A percentile compares a stretch with the other conserved stretches of the same genome.
Conservation (phyloP, 2,329 filamentous ascomycete genomes). For the Uncinocarpus reesii region DNA sequence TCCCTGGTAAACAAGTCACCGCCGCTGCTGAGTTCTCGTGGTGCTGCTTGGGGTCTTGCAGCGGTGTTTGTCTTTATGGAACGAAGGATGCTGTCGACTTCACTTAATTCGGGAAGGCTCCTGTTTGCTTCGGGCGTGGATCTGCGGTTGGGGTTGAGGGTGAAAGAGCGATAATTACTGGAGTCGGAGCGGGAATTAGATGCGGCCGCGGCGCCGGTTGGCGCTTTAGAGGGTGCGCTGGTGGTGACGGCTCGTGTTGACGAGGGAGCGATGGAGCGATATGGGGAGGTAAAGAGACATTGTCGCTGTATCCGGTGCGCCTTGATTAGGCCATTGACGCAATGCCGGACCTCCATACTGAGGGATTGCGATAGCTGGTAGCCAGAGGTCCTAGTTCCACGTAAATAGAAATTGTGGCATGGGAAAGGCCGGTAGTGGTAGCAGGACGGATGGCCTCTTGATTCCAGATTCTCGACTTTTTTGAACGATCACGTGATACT, state of each 20-base stretch:
- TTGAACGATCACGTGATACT: neutral
- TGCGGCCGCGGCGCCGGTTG: neutral
- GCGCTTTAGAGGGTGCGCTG: constrained; percentile 1
- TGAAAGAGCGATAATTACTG: neutral
- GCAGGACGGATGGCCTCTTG: neutral
- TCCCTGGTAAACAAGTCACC: neutral
- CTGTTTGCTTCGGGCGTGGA: neutral
- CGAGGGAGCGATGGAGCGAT: neutral
- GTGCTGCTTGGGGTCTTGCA: neutral
- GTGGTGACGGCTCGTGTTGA: neutral
- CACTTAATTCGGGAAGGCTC: neutral
- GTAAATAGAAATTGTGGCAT: neutral
- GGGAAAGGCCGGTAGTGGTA: too few species aligned
- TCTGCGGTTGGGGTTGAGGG: neutral
- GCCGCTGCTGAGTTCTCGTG: neutral
- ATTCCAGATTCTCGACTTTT: neutral
- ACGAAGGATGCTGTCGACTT: constrained; percentile 8
- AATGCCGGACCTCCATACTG: constrained; percentile 15
- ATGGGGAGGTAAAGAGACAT: neutral
- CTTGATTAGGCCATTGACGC: constrained; percentile 13
- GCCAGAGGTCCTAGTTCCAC: neutral
- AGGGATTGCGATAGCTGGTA: neutral
- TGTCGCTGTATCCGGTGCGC: neutral
- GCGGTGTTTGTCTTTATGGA: neutral
- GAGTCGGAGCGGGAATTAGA: neutral